Base-by-base conservation (phyloP, 2,329 filamentous ascomycete genomes). In the Diplocarpon rosae region DNA sequence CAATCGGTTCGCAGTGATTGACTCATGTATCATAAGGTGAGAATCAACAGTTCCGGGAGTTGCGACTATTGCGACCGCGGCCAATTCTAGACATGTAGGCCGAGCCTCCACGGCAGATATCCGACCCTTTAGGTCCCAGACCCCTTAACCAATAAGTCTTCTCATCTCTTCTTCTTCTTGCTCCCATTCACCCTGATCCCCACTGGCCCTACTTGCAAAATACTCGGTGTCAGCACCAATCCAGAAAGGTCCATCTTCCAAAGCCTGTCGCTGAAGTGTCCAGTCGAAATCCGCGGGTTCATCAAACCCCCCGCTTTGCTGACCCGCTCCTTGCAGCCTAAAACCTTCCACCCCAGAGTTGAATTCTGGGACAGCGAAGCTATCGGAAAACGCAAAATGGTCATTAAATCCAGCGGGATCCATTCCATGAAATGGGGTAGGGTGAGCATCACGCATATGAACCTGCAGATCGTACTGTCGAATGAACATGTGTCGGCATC, bases 381-480 rank as follows among this genome's bases (percentile, higher is more conserved):
- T 29, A 29, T 32, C 30, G 27, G 39, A 31, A 12, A 38, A 30
- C 14, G 39, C 15, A 33, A 32, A 41, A 5, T 38, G 39, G 16
- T 14, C 17, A 20, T 33, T 28, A 11, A 37, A 41, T 6, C 27
- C 17, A n/a, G n/a, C 28, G 3, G 35, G 15, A 34, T 24, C 27
- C 16, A 41, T 39, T 13, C 9, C 30, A 9, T 28, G 39, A 24
- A 28, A 29, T 20, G 27, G n/a, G 12, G 37, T 31, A 8, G 37
- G 48, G 42, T 71, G 68, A 29, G 65, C 65, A 42, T 66, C 63
- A 46, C 63, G 68, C 63, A 76, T 65, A 55, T 82, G 78, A 6
- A 70, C 61, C 51, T 71, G 69, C 3, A 80, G 64, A 55, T 80
- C 74, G 49, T 75, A 73, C 31, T 76, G 70, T 37, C 72, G 68